These are phyloP conservation scores for Rhizopogon rudus DNA, from an alignment of 768 basidiomycete genomes.

Conservation along the genomic window DNA sequence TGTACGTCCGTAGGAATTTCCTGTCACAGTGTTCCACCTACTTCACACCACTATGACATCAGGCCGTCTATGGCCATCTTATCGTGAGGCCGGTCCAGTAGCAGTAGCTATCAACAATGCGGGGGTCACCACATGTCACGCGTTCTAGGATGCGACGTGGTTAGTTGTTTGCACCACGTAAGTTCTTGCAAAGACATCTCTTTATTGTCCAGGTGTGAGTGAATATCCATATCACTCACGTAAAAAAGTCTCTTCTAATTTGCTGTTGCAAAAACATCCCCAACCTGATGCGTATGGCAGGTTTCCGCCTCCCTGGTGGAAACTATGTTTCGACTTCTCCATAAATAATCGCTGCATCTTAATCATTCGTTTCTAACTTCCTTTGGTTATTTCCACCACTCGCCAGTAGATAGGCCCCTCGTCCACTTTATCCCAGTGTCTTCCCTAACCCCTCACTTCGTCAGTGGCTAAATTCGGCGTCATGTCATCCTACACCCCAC, in stretches of 20 bases:
- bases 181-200: too few species aligned
- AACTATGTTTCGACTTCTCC: neutral
- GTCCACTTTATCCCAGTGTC: neutral
- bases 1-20: neutral
- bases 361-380: neutral
- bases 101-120: too few species aligned
- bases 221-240: neutral
- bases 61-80: neutral
- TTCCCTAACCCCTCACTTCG: neutral
- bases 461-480: neutral
- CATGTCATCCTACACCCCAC: slow-evolving; percentile 16
- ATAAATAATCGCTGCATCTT: neutral
- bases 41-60: too few species aligned
- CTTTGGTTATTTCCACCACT: neutral
- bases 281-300: neutral
- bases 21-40: too few species aligned
- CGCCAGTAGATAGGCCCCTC: neutral
- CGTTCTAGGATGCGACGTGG: too few species aligned
- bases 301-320: neutral
- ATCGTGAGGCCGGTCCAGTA: neutral
- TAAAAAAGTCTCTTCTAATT: neutral
- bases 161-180: too few species aligned
- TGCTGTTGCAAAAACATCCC: neutral
- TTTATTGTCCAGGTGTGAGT: too few species aligned
- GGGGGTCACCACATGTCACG: too few species aligned